A percentile compares a stretch with the other conserved stretches of the same genome.
phyloP scores from a whole-genome alignment of 164 flowering plant species.

The Nelumbo lutea region DNA sequence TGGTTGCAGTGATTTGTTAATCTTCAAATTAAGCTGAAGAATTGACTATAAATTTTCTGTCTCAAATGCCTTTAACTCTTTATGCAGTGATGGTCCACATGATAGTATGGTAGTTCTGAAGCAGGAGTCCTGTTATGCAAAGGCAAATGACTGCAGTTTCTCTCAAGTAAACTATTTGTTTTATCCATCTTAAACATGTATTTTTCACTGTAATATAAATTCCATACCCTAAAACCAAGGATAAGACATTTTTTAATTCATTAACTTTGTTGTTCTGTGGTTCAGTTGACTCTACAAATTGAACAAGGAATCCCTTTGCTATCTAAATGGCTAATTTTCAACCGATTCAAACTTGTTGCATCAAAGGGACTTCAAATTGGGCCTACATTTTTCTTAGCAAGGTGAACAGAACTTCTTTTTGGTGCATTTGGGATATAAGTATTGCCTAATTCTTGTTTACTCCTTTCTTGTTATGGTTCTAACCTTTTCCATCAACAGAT shows the following conservation, averaged over 20 bases:
- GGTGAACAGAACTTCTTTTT: conserved; percentile 35
- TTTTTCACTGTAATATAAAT: not conserved
- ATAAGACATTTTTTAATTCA: not conserved
- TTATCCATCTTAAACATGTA: not conserved
- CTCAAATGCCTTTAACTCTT: conserved; percentile 14
- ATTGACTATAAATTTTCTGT: conserved; percentile 4
- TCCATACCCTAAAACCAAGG: too few species aligned
- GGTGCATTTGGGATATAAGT: not conserved
- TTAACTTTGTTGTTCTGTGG: conserved; percentile 6
- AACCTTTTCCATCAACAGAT: conserved; percentile 40
- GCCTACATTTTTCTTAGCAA: conserved; percentile 73
- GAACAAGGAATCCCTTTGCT: conserved; percentile 93
- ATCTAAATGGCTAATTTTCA: conserved; percentile 83
- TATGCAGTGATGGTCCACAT: conserved; percentile 62
- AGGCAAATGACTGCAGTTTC: conserved; percentile 62
- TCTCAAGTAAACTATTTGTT: conserved; percentile 49
- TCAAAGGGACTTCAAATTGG: conserved; percentile 80
- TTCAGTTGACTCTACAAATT: conserved; percentile 78
- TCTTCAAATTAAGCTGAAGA: not conserved
- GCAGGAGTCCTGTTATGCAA: conserved; percentile 81
- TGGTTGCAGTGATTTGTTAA: not conserved
- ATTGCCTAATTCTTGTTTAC: not conserved
- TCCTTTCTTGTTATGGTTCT: conserved; percentile 8
- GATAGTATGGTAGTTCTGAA: conserved; percentile 86
- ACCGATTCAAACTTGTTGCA: conserved; percentile 78